Evolutionary conservation across 345 rosid genomes (phyloP), one percentile per base, ranked within the genome.

Genomic region (Ceriops zippeliana): DNA sequence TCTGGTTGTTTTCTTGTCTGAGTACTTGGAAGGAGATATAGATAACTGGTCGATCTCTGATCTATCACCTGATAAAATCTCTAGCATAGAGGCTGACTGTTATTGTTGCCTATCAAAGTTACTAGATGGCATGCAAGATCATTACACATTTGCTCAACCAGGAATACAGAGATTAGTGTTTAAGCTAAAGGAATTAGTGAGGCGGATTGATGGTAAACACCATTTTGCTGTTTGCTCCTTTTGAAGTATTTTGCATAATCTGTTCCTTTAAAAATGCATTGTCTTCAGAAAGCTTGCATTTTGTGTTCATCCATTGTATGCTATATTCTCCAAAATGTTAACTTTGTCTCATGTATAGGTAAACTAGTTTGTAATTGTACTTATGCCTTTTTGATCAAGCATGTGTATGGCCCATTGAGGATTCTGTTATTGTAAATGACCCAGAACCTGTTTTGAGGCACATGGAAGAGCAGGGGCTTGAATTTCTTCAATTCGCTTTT

Each of bases 161-260:
- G 99, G 99, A 81, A 95, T 95, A 67, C 99, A 95, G 80, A 90
- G 98, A 75, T 97, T 95, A 81, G 99, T 95, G 76, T 91, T 88
- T 84, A 95, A 90, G 87, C 89, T 95, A 52, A 95, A 90, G 80
- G 99, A 95, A 80, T 68, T 95, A 83, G 96, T 95, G 74, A 83
- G 96, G 71, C 88, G 99, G 67, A 91, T 91, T 74, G 99, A 95
- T 80, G 99, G 99, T 95, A 84, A 84, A 65, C 61, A 63, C 53
- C 63, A n/a, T 34, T 49, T 67, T 7, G 30, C 35, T 56, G 20
- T 17, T 28, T 11, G 57, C 46, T 46, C 5, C 22, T 38, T 7
- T 63, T 24, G 37, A n/a, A 34, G 28, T 69, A 21, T 51, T 49
- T 51, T 59, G 13, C 66, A 27, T 63, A 11, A 42, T 19, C 27